A percentile compares a stretch with the other conserved stretches of the same genome.
phyloP scores from a whole-genome alignment of 2,329 filamentous ascomycete genomes.

The Karstenula rhodostoma region DNA sequence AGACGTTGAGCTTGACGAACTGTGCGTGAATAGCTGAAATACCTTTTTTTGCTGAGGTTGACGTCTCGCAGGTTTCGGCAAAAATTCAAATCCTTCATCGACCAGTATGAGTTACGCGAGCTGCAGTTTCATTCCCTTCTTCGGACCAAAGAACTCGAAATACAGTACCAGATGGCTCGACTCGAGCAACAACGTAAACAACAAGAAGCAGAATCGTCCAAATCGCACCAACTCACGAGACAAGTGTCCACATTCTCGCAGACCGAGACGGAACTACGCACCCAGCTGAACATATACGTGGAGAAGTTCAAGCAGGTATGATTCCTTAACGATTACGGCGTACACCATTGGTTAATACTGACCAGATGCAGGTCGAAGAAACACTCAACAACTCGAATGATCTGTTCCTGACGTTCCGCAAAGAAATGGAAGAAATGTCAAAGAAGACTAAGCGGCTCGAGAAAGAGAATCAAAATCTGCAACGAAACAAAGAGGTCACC shows the following conservation, averaged over 20 bases:
- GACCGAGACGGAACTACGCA: conserved; percentile 91
- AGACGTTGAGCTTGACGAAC: conserved; percentile 87
- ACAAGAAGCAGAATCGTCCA: conserved; percentile 80
- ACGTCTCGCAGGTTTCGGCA: conserved; percentile 62
- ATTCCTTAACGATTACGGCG: conserved; percentile 27
- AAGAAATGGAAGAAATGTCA: conserved; percentile 99
- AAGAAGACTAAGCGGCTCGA: conserved; percentile 98
- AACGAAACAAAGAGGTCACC: conserved; percentile 90
- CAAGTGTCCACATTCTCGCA: conserved; percentile 97
- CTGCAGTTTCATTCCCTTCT: conserved; percentile 91
- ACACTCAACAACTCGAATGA: conserved; percentile 99
- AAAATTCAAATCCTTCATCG: conserved; percentile 93
- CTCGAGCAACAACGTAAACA: conserved; percentile 90
- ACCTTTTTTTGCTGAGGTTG: conserved; percentile 13
- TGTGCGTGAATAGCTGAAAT: conserved; percentile 65
- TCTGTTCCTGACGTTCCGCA: conserved; percentile 93
- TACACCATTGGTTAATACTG: conserved; percentile 54
- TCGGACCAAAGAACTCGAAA: conserved; percentile 93
- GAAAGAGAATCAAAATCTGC: conserved; percentile 92
- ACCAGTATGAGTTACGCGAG: conserved; percentile 96
- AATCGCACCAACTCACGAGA: conserved; percentile 83
- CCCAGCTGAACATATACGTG: conserved; percentile 96
- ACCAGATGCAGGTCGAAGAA: conserved; percentile 86
- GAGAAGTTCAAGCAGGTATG: conserved; percentile 99
- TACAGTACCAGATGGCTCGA: conserved; percentile 88